A percentile compares a stretch with the other conserved stretches of the same genome.
Evolutionary conservation across 371 early-diverging fungal genomes (phyloP).

Genomic region (Fennellomyces sp.): DNA sequence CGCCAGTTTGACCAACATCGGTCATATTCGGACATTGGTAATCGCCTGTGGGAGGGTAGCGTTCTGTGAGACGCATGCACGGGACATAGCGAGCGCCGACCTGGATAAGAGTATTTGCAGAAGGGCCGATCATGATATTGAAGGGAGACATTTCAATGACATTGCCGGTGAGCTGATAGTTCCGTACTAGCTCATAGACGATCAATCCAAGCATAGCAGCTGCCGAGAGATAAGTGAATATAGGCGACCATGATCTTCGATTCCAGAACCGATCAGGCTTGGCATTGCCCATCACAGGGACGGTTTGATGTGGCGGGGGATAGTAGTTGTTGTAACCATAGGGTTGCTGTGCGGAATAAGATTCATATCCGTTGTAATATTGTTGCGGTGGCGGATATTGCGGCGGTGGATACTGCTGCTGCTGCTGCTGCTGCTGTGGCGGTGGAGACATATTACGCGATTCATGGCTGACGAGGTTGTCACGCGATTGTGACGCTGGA

Average conservation of each 20-base stretch:
- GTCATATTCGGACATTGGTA: conserved; percentile 13
- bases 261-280: neutral
- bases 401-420: neutral
- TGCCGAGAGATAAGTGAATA: conserved; percentile 2
- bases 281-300: neutral
- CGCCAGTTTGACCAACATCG: conserved; percentile 3
- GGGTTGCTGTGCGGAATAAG: neutral
- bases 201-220: conserved; percentile 51
- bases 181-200: conserved; percentile 55
- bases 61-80: conserved; percentile 56
- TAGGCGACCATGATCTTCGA: conserved; percentile 7
- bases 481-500: conserved; percentile 8
- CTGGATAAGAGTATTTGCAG: conserved; percentile 49
- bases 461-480: neutral
- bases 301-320: conserved; percentile 6
- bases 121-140: conserved; percentile 69
- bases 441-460: neutral
- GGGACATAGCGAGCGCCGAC: conserved; percentile 65
- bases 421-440: neutral
- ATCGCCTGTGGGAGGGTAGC: conserved; percentile 8
- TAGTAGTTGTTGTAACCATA: conserved; percentile 8
- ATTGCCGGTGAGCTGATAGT: conserved; percentile 52
- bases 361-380: neutral
- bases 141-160: conserved; percentile 56
- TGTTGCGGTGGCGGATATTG: neutral